Evolutionary conservation across 208 protist genomes (phyloP).

Genomic region (Trichomonas vaginalis): DNA sequence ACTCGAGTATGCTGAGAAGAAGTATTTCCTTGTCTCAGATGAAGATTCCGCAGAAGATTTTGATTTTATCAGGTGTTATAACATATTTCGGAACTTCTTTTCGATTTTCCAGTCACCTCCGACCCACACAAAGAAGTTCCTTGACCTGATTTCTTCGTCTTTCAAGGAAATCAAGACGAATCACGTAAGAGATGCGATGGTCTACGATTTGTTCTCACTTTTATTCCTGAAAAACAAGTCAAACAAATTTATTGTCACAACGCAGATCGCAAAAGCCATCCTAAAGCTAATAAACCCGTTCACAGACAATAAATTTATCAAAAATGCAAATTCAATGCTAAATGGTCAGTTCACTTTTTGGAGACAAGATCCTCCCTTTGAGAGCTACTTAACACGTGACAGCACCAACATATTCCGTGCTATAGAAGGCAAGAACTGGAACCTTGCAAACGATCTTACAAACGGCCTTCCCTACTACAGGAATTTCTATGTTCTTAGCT

Average conservation of each 20-base stretch:
- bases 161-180: background rate
- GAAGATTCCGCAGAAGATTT: background rate
- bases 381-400: background rate
- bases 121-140: background rate
- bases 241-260: background rate
- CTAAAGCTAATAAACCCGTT: background rate
- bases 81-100: background rate
- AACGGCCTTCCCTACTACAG: background rate
- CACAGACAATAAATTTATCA: background rate
- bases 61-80: background rate
- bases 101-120: background rate
- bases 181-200: background rate
- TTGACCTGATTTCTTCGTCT: background rate
- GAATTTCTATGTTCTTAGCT: background rate
- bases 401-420: background rate
- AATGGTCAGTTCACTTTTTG: background rate
- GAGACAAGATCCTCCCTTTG: background rate
- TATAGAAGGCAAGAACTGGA: background rate
- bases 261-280: background rate
- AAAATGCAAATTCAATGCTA: background rate
- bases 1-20: background rate
- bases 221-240: background rate
- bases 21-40: background rate
- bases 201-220: background rate
- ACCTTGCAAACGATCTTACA: background rate